These are phyloP conservation scores for Chlorella sp. DNA, from an alignment of 139 green algal genomes.

Conservation along the genomic window DNA sequence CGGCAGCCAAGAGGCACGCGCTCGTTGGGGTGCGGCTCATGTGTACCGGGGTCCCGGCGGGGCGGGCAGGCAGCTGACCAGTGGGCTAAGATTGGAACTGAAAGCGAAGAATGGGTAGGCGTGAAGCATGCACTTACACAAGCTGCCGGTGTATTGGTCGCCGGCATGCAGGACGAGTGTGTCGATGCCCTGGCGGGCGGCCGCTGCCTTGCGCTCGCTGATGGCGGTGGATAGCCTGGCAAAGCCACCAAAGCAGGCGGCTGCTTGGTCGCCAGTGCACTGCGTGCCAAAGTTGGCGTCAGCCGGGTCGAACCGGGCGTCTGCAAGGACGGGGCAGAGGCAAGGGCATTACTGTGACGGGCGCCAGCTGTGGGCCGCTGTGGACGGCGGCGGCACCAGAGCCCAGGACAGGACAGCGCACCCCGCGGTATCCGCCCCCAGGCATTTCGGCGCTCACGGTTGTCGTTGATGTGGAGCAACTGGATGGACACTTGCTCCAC, in stretches of 20 bases:
- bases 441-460: neutral
- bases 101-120: neutral
- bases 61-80: neutral
- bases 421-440: neutral
- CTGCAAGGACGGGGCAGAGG: neutral
- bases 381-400: neutral
- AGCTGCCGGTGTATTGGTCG: neutral
- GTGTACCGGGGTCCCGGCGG: neutral
- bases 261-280: neutral
- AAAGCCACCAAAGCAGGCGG: conserved; percentile 1
- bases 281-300: conserved; percentile 10
- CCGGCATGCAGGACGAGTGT: conserved; percentile 1
- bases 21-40: neutral
- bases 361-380: neutral
- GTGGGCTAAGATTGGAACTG: neutral
- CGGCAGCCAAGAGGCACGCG: too few species aligned
- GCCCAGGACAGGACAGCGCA: neutral
- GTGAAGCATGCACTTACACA: neutral
- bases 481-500: neutral
- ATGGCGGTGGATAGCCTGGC: conserved; percentile 7
- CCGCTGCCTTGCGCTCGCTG: neutral
- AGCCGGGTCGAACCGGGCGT: neutral
- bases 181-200: neutral
- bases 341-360: neutral
- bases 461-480: neutral